Evolutionary conservation across 1,139 yeast species (phyloP).

Genomic region (Saccharomyces hybrid): DNA sequence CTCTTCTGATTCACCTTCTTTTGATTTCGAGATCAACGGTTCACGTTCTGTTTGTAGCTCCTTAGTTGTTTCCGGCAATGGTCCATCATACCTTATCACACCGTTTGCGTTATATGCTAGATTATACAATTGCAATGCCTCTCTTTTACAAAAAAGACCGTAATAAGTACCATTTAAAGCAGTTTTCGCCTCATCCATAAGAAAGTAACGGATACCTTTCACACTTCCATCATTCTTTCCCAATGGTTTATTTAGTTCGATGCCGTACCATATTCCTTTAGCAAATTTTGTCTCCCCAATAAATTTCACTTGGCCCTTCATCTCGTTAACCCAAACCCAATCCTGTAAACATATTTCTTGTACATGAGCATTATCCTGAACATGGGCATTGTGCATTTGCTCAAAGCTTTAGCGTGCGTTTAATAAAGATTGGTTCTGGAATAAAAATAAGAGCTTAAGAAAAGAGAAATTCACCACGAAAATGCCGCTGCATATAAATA

Average conservation of each 20-base stretch:
- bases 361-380: neutral
- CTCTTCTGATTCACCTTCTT: neutral
- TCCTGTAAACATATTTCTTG: neutral
- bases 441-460: neutral
- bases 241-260: slow-evolving; percentile 51
- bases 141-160: slow-evolving; percentile 54
- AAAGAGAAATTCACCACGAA: neutral
- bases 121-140: slow-evolving; percentile 10
- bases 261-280: slow-evolving; percentile 69
- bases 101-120: slow-evolving; percentile 13
- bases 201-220: slow-evolving; percentile 55
- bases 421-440: neutral
- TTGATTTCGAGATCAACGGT: slow-evolving; percentile 12
- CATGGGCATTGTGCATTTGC: neutral
- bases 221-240: slow-evolving; percentile 83
- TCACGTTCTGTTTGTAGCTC: slow-evolving; percentile 25
- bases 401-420: neutral
- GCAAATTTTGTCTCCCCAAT: slow-evolving; percentile 53
- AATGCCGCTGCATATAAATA: neutral
- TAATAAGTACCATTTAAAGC: slow-evolving; percentile 29
- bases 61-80: slow-evolving; percentile 35
- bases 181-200: slow-evolving; percentile 29
- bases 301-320: slow-evolving; percentile 41
- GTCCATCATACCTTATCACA: slow-evolving; percentile 37
- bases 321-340: neutral